phyloP scores from a whole-genome alignment of 805 yeast genomes.

The Clavispora santaluciae region DNA sequence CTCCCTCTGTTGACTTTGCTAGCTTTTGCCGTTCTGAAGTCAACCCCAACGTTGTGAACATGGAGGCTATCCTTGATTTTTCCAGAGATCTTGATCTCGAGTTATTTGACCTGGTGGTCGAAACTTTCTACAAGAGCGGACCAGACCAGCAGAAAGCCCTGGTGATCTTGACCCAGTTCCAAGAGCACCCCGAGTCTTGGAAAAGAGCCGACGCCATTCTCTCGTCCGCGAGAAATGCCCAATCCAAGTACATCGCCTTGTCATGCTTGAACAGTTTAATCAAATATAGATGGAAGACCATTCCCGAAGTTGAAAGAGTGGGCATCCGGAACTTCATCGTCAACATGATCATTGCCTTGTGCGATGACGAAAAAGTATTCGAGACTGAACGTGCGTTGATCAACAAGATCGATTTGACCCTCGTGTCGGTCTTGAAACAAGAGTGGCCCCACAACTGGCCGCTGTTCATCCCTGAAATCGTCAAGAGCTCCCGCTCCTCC shows the following conservation, averaged over 20 bases:
- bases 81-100: constrained; percentile 75
- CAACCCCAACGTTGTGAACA: constrained; percentile 20
- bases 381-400: constrained; percentile 73
- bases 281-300: constrained; percentile 87
- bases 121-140: constrained; percentile 70
- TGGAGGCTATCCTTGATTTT: constrained; percentile 90
- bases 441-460: constrained; percentile 99
- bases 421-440: constrained; percentile 91
- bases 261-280: constrained; percentile 86
- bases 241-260: constrained; percentile 88
- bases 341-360: constrained; percentile 86
- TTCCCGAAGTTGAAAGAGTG: constrained; percentile 81
- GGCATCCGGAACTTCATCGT: constrained; percentile 94
- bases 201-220: constrained; percentile 85
- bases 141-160: constrained; percentile 71
- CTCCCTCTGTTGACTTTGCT: background rate
- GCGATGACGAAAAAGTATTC: constrained; percentile 76
- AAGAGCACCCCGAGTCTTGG: constrained; percentile 96
- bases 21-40: background rate
- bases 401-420: constrained; percentile 87
- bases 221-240: constrained; percentile 71
- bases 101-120: constrained; percentile 78
- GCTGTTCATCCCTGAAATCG: constrained; percentile 89
- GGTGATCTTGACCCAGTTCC: constrained; percentile 69
- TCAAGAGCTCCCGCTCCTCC: constrained; percentile 74